phyloP scores from a whole-genome alignment of 2,329 filamentous ascomycete genomes.

The Beauveria australis region DNA sequence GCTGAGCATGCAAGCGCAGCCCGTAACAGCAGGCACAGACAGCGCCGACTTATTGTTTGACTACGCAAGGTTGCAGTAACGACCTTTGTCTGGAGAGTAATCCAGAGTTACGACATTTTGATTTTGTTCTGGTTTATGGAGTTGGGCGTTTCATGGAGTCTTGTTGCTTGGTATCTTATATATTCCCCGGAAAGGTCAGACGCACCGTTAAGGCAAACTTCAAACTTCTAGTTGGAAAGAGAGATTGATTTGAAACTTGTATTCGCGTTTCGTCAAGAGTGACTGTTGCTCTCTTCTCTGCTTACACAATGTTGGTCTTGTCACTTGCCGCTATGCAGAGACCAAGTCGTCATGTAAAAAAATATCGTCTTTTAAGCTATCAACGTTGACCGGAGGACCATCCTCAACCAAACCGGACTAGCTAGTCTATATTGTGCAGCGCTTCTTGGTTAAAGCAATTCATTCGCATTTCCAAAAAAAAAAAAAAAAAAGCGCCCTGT shows the following conservation, averaged over 20 bases:
- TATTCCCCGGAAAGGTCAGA: background rate
- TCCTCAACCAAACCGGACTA: background rate
- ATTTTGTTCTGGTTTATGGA: background rate
- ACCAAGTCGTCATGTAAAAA: background rate
- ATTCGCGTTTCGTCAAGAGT: background rate
- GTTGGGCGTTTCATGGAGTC: background rate
- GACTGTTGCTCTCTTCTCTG: background rate
- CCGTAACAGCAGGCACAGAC: background rate
- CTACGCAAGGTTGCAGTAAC: background rate
- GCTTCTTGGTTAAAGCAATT: background rate
- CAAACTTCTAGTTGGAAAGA: background rate
- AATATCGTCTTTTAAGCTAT: too few relatives aligned
- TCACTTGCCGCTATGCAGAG: background rate
- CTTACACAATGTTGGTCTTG: too few relatives aligned
- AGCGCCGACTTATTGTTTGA: background rate
- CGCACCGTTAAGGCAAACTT: background rate
- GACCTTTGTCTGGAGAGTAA: background rate
- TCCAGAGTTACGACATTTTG: background rate
- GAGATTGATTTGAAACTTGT: background rate
- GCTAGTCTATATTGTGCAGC: background rate
- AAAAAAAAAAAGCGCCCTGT: background rate
- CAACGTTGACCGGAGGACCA: background rate
- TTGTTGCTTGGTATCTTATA: background rate
- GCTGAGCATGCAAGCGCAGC: background rate
- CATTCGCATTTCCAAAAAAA: background rate